phyloP scores from a whole-genome alignment of 2,329 filamentous ascomycete species.

The Elsinoe fawcettii region DNA sequence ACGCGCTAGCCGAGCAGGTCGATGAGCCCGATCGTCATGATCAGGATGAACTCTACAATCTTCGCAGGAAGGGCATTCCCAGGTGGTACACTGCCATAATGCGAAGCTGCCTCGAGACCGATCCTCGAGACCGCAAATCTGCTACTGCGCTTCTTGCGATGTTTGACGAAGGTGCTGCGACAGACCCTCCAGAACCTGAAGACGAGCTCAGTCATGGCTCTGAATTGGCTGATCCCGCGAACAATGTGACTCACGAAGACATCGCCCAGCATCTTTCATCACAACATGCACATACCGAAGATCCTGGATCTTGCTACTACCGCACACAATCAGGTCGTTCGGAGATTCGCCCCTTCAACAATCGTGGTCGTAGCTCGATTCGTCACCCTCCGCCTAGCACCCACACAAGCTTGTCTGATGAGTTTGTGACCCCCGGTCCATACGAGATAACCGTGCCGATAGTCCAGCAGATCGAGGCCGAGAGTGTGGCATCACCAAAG shows the following conservation, averaged over 20 bases:
- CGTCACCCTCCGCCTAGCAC: neutral
- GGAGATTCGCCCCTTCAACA: neutral
- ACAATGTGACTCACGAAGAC: neutral
- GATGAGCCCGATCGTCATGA: conserved; percentile 67
- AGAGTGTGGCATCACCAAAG: neutral
- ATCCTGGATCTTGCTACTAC: neutral
- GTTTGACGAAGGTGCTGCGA: conserved; percentile 39
- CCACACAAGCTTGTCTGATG: neutral
- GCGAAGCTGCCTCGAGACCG: conserved; percentile 64
- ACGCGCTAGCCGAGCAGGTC: conserved; percentile 77
- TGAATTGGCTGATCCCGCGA: neutral
- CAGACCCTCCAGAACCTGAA: neutral
- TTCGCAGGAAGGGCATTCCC: conserved; percentile 55
- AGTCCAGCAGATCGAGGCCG: neutral
- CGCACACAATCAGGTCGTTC: neutral
- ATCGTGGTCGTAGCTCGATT: conserved; percentile 1
- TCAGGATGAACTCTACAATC: conserved; percentile 52
- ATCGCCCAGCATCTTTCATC: neutral
- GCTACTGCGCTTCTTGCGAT: conserved; percentile 63
- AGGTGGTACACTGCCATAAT: conserved; percentile 72
- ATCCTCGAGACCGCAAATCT: conserved; percentile 63
- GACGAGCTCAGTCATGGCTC: neutral
- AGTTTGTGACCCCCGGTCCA: neutral
- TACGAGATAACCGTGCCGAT: neutral
- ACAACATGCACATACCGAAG: neutral